Evolutionary conservation across 2,329 filamentous ascomycete genomes (phyloP), one percentile per base, ranked within the genome.

Genomic region (Diaporthe vexans): DNA sequence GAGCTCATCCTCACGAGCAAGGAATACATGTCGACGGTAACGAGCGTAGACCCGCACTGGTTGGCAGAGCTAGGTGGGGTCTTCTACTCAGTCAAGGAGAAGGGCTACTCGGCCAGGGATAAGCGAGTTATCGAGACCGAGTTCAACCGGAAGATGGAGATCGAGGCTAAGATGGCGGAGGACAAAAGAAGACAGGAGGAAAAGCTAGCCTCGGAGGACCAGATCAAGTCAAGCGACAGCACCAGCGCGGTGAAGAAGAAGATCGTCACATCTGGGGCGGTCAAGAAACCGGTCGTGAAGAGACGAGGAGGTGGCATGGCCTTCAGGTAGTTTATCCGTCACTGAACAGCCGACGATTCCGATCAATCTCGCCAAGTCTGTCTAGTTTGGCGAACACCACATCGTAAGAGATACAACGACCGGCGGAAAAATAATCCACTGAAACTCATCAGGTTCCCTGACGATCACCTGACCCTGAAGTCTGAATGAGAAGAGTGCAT

Each of bases 11-110:
- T 99, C 75, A 99, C 97, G 0, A 94, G 93, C 73, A 98, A 98
- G 82, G 97, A 98, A 82, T 99, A 98, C 86, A 98, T 99, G 92
- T 97, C 94, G 4, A 98, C 95, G 6, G 97, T 99, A 13, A 99
- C 97, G 6, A 91, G 95, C 1, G 97, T 99, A 1, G 97, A 99
- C 82, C 96, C 97, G 70, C 95, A 97, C 81, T 99, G 97, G 97
- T 90, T 99, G 54, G 97, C 97, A 9, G 97, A 99, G 81, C 88
- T 99, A 8, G 97, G 97, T 46, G 97, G 95, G 1, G 97, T 99
- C 0, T 99, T 99, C 83, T 99, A 98, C 84, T 97, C 94, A 1
- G 90, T 99, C 81, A 98, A 98, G 85, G 96, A 98, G 84, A 99
- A 99, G 84, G 97, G 96, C 1, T 99, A 97, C 81, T 97, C 94